Percentiles rank a stretch among this genome's conserved stretches.
phyloP scores from a whole-genome alignment of 208 protist genomes.

The Crithidia expoeki region DNA sequence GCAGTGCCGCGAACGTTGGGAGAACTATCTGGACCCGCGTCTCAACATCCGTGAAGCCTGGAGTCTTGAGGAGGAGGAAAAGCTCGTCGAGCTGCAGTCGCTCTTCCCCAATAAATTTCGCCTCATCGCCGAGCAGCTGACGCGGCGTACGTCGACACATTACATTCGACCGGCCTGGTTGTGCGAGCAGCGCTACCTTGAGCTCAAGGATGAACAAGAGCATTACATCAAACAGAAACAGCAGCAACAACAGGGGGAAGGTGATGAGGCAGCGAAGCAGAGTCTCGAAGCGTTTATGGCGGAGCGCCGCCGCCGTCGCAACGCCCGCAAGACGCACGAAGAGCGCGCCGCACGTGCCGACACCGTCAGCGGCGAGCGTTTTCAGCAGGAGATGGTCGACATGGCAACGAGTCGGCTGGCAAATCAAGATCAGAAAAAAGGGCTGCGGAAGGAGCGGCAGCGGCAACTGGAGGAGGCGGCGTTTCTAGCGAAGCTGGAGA shows the following conservation, averaged over 20 bases:
- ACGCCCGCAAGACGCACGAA: conserved; percentile 93
- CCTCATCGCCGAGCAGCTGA: conserved; percentile 95
- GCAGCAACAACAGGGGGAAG: conserved; percentile 34
- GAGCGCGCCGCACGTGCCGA: conserved; percentile 95
- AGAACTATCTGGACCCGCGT: conserved; percentile 99
- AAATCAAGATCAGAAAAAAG: conserved; percentile 99
- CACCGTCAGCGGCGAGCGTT: conserved; percentile 97
- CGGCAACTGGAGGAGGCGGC: conserved; percentile 98
- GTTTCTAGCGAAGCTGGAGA: conserved; percentile 97
- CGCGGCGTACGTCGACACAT: conserved; percentile 42
- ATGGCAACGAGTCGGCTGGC: conserved; percentile 99
- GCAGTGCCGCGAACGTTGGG: conserved; percentile 99
- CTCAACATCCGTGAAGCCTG: conserved; percentile 99
- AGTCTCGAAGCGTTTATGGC: conserved; percentile 79
- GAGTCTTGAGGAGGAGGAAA: conserved; percentile 99
- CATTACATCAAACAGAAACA: conserved; percentile 69
- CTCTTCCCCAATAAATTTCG: conserved; percentile 99
- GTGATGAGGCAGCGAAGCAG: conserved; percentile 24
- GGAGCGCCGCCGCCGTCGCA: conserved; percentile 66
- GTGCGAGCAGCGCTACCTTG: conserved; percentile 99
- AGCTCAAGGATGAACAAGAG: conserved; percentile 93
- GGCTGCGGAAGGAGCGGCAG: conserved; percentile 98
- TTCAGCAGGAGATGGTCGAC: conserved; percentile 98
- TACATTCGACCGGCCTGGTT: conserved; percentile 97
- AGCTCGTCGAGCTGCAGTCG: conserved; percentile 98